Percentiles rank a stretch among this genome's conserved stretches.
Evolutionary conservation across 805 yeast species (phyloP).

Genomic region (Scheffersomyces ergatensis): DNA sequence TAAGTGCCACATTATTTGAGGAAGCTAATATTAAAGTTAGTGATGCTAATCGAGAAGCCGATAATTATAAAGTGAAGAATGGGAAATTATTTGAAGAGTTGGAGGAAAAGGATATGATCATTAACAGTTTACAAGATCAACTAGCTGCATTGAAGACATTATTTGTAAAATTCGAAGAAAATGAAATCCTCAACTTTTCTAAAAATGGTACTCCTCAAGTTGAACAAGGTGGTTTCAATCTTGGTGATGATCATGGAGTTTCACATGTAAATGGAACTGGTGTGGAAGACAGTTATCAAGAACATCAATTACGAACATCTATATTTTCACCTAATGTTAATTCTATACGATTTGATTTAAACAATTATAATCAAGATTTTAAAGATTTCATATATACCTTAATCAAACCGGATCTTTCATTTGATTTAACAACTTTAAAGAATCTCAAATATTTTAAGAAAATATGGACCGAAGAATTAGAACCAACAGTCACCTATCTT

Average conservation of each 20-base stretch:
- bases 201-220: slow-evolving; percentile 6
- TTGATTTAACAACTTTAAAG: slow-evolving; percentile 42
- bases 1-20: slow-evolving; percentile 71
- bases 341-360: slow-evolving; percentile 45
- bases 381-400: slow-evolving; percentile 35
- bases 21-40: slow-evolving; percentile 87
- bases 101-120: slow-evolving; percentile 65
- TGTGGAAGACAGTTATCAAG: slow-evolving; percentile 4
- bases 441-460: slow-evolving; percentile 60
- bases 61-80: slow-evolving; percentile 59
- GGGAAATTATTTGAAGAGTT: slow-evolving; percentile 50
- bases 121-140: slow-evolving; percentile 66
- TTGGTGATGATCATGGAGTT: neutral
- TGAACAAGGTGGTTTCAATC: slow-evolving; percentile 5
- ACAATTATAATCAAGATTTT: slow-evolving; percentile 42
- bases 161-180: slow-evolving; percentile 53
- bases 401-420: slow-evolving; percentile 30
- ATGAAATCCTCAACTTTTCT: slow-evolving; percentile 14
- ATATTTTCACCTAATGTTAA: slow-evolving; percentile 33
- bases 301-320: slow-evolving; percentile 17
- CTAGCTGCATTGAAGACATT: slow-evolving; percentile 61
- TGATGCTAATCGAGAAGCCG: slow-evolving; percentile 67
- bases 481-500: slow-evolving; percentile 32
- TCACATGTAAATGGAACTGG: slow-evolving; percentile 1
- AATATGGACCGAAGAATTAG: slow-evolving; percentile 74